A percentile compares a stretch with the other conserved stretches of the same genome.
Conservation (phyloP, 1,284 basidiomycete genomes). For the Puccinia polysora region DNA sequence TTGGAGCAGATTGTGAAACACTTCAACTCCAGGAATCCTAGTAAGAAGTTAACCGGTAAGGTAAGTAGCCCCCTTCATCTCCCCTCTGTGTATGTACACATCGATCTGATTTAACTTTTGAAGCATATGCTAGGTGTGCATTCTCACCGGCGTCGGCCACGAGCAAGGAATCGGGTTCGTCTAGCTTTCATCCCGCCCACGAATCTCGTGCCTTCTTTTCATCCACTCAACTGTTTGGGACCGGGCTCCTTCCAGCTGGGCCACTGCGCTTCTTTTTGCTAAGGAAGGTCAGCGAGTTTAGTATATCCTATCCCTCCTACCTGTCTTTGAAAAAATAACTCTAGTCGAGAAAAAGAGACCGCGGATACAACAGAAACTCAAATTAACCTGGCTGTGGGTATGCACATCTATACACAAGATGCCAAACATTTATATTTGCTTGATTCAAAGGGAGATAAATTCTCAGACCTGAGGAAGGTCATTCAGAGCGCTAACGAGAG, state of each 20-base stretch:
- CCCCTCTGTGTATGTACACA: neutral
- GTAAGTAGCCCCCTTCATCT: neutral
- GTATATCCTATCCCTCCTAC: neutral
- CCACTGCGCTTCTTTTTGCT: slow-evolving; percentile 48
- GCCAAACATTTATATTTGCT: slow-evolving; percentile 50
- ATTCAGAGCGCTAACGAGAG: slow-evolving; percentile 48
- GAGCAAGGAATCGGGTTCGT: slow-evolving; percentile 49
- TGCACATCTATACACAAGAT: slow-evolving; percentile 16
- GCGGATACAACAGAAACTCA: neutral
- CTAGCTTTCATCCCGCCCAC: neutral
- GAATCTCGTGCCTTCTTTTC: neutral
- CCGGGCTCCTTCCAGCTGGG: slow-evolving; percentile 39
- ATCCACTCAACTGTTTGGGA: neutral
- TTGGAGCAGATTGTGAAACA: slow-evolving; percentile 24
- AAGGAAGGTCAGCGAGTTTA: slow-evolving; percentile 47
- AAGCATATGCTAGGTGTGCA: slow-evolving; percentile 48
- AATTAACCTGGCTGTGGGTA: neutral
- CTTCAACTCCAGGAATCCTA: slow-evolving; percentile 12
- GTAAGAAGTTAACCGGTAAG: slow-evolving; percentile 28
- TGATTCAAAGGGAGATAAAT: slow-evolving; percentile 49
- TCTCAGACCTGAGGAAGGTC: slow-evolving; percentile 46
- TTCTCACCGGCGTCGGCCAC: slow-evolving; percentile 51
- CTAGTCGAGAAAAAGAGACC: too few relatives aligned
- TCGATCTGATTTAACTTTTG: neutral
- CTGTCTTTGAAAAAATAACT: neutral